These are phyloP conservation scores for Oryza punctata DNA, from an alignment of 176 grass and related monocot species.

Conservation along the genomic window DNA sequence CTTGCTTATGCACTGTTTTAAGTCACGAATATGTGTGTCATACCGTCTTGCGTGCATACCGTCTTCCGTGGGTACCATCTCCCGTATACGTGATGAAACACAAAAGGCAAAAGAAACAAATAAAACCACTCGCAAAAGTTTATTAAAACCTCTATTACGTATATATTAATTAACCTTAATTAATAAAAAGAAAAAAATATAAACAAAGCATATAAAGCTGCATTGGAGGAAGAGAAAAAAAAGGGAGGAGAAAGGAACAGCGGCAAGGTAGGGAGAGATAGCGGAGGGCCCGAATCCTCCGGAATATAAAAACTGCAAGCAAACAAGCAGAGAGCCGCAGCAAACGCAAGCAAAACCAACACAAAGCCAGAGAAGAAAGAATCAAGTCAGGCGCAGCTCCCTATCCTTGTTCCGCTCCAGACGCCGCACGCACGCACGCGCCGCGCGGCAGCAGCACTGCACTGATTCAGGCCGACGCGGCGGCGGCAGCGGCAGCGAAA, in stretches of 20 bases:
- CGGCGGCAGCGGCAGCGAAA: not conserved
- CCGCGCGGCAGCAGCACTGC: not conserved
- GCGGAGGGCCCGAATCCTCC: constrained; percentile 34
- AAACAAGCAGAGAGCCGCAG: constrained; percentile 8
- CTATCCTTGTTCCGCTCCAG: constrained; percentile 33
- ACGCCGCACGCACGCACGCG: constrained; percentile 32
- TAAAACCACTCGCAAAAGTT: too few species aligned
- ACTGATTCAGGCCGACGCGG: constrained; percentile 14
- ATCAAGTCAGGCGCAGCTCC: constrained; percentile 14
- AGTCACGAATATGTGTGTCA: too few species aligned
- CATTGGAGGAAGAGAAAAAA: not conserved
- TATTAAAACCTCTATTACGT: too few species aligned
- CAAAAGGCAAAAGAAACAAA: too few species aligned
- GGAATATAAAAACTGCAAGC: constrained; percentile 46
- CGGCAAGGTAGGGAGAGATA: not conserved
- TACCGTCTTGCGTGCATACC: too few species aligned
- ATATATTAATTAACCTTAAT: not conserved
- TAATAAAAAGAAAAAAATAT: not conserved
- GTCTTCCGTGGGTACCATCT: too few species aligned
- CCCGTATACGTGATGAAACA: too few species aligned
- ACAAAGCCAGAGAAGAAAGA: constrained; percentile 17
- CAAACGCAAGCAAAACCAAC: constrained; percentile 3
- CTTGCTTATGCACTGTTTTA: too few species aligned
- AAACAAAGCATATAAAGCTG: not conserved
- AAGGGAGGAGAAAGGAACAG: not conserved